These are phyloP conservation scores for Penicillium sp. DNA, from an alignment of 2,329 filamentous ascomycete genomes.

Conservation along the genomic window DNA sequence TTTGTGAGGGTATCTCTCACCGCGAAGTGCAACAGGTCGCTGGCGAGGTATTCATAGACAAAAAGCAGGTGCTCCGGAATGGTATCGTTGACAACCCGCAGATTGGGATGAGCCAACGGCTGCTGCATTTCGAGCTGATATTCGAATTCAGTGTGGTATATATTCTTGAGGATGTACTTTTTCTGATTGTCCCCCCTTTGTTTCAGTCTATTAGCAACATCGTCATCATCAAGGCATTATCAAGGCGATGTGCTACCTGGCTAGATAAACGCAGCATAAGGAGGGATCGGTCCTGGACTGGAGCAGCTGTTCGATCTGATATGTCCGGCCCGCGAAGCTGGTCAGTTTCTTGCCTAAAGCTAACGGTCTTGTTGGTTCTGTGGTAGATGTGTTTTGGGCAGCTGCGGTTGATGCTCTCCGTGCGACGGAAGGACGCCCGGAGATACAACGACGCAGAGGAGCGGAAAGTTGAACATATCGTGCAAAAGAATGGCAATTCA, in stretches of 20 bases:
- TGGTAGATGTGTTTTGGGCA: neutral
- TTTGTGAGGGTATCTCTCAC: neutral
- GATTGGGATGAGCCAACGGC: neutral
- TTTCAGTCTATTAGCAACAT: neutral
- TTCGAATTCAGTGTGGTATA: neutral
- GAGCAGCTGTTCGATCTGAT: neutral
- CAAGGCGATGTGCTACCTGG: neutral
- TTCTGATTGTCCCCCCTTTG: neutral
- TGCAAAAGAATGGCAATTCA: neutral
- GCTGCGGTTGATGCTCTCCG: too few relatives aligned
- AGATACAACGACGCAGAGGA: neutral
- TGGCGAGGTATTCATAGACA: neutral
- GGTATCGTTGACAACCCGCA: neutral
- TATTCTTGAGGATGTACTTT: neutral
- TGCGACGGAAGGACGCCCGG: neutral
- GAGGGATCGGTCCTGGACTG: neutral
- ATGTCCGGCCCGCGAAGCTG: neutral
- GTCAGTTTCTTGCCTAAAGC: neutral
- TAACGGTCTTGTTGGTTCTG: neutral
- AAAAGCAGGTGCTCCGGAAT: neutral
- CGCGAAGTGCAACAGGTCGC: neutral
- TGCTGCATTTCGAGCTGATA: neutral
- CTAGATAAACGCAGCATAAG: neutral
- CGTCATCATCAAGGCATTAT: neutral
- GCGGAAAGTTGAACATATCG: neutral